Percentiles rank a stretch among this genome's conserved stretches.
Conservation (phyloP, 352 stramenopile genomes). For the Pythium pyrilobum region DNA sequence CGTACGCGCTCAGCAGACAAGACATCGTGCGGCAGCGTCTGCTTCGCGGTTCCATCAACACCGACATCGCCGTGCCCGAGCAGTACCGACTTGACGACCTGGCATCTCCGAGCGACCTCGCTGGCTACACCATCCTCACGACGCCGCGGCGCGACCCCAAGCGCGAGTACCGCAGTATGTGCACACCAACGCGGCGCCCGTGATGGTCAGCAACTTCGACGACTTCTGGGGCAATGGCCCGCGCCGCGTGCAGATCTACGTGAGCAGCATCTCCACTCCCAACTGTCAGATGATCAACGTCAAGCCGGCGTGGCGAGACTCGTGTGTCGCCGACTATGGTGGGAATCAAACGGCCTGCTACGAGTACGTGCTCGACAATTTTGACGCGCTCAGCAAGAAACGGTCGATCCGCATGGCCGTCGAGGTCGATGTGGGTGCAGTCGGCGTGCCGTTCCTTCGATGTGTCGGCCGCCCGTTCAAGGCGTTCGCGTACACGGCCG, state of each 20-base stretch:
- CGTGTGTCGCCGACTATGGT: slow-evolving; percentile 21
- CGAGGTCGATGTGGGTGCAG: slow-evolving; percentile 28
- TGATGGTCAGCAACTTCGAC: slow-evolving; percentile 21
- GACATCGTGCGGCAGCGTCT: slow-evolving; percentile 12
- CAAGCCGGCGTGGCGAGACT: slow-evolving; percentile 3
- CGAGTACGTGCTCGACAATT: slow-evolving; percentile 42
- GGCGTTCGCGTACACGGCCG: slow-evolving; percentile 42
- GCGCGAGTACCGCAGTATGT: slow-evolving; percentile 21
- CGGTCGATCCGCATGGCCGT: slow-evolving; percentile 26
- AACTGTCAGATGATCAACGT: slow-evolving; percentile 11
- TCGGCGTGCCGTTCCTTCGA: slow-evolving; percentile 37
- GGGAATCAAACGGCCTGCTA: slow-evolving; percentile 31
- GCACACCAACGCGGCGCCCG: slow-evolving; percentile 13
- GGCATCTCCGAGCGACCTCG: slow-evolving; percentile 21
- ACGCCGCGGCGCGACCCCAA: slow-evolving; percentile 7
- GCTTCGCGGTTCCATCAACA: slow-evolving; percentile 14
- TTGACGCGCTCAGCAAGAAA: slow-evolving; percentile 24
- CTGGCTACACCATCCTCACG: slow-evolving; percentile 16
- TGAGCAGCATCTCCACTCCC: slow-evolving; percentile 28
- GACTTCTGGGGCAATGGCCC: slow-evolving; percentile 28
- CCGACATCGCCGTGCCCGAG: slow-evolving; percentile 8
- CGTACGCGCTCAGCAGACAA: slow-evolving; percentile 1
- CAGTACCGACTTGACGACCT: not conserved
- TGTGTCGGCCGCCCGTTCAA: slow-evolving; percentile 30
- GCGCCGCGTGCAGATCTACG: slow-evolving; percentile 18